These are phyloP conservation scores for Boletus mariae DNA, from an alignment of 1,284 basidiomycete genomes.

Conservation along the genomic window DNA sequence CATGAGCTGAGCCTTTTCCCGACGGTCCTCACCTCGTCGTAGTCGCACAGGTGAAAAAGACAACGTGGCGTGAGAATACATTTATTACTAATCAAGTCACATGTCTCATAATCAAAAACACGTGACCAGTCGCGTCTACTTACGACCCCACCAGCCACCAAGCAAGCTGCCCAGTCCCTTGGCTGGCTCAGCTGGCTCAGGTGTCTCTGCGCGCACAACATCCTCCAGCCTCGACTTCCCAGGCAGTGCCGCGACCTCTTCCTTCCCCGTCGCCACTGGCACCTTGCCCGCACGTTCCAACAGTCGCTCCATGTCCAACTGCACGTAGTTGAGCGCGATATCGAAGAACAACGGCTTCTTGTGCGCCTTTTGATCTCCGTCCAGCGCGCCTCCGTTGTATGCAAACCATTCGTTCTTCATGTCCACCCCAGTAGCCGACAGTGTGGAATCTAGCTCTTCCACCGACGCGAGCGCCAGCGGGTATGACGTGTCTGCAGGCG, in stretches of 20 bases:
- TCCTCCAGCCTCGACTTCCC: constrained; percentile 28
- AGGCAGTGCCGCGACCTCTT: constrained; percentile 23
- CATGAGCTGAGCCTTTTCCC: constrained; percentile 21
- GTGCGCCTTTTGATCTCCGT: constrained; percentile 44
- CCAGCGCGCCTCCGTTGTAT: constrained; percentile 60
- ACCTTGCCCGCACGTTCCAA: constrained; percentile 65
- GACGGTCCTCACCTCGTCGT: constrained; percentile 14
- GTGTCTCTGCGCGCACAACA: constrained; percentile 36
- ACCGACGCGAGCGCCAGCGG: constrained; percentile 46
- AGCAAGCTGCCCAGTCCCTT: constrained; percentile 42
- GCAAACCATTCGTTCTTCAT: constrained; percentile 81
- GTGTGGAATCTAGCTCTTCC: constrained; percentile 46
- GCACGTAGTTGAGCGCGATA: constrained; percentile 90
- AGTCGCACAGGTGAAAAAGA: constrained; percentile 15
- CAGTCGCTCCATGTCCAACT: constrained; percentile 77
- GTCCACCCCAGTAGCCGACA: constrained; percentile 48
- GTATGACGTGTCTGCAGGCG: constrained; percentile 47
- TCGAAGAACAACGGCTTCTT: constrained; percentile 91
- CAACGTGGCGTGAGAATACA: constrained; percentile 22
- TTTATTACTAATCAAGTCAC: constrained; percentile 9
- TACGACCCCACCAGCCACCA: constrained; percentile 56
- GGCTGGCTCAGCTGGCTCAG: constrained; percentile 34
- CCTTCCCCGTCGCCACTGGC: constrained; percentile 14
- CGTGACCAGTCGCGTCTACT: constrained; percentile 16
- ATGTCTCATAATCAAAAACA: constrained; percentile 1